Evolutionary conservation across 2,329 filamentous ascomycete genomes (phyloP).

Genomic region (Colletotrichum tanaceti): DNA sequence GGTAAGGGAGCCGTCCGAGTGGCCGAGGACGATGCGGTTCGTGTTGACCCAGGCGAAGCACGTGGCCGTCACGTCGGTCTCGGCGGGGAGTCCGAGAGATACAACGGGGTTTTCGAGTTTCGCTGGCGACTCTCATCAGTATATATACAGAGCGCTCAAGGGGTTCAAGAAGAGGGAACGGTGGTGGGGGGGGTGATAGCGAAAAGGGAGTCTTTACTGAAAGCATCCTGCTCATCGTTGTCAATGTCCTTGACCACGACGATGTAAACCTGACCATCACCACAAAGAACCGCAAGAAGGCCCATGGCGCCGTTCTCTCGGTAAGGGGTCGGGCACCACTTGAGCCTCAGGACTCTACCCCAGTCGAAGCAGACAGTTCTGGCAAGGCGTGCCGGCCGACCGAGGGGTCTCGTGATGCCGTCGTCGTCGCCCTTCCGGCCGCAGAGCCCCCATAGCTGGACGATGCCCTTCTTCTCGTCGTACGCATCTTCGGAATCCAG

Average conservation of each 20-base stretch:
- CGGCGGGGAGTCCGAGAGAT: slow-evolving; percentile 57
- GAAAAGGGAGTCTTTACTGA: slow-evolving; percentile 52
- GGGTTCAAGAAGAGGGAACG: not conserved
- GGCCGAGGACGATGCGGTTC: slow-evolving; percentile 66
- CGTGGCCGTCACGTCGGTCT: slow-evolving; percentile 62
- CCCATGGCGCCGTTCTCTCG: slow-evolving; percentile 48
- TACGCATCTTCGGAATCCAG: slow-evolving; percentile 54
- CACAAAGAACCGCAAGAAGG: slow-evolving; percentile 62
- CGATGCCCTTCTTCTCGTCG: slow-evolving; percentile 56
- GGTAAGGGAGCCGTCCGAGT: slow-evolving; percentile 66
- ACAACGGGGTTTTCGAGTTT: slow-evolving; percentile 58
- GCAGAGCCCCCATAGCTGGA: slow-evolving; percentile 65
- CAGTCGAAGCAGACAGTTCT: slow-evolving; percentile 62
- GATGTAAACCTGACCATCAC: slow-evolving; percentile 63
- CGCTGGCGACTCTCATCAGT: slow-evolving; percentile 54
- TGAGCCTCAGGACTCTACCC: slow-evolving; percentile 62
- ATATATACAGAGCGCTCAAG: not conserved
- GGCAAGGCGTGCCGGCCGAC: slow-evolving; percentile 52
- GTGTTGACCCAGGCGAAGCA: slow-evolving; percentile 66
- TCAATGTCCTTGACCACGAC: slow-evolving; percentile 54
- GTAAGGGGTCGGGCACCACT: slow-evolving; percentile 63
- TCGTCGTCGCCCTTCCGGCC: slow-evolving; percentile 47
- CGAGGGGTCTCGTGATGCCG: slow-evolving; percentile 51
- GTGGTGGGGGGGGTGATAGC: too few relatives aligned
- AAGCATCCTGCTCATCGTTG: slow-evolving; percentile 47